These are phyloP conservation scores for Solanum boliviense DNA, from an alignment of 257 asterid species.

Conservation along the genomic window DNA sequence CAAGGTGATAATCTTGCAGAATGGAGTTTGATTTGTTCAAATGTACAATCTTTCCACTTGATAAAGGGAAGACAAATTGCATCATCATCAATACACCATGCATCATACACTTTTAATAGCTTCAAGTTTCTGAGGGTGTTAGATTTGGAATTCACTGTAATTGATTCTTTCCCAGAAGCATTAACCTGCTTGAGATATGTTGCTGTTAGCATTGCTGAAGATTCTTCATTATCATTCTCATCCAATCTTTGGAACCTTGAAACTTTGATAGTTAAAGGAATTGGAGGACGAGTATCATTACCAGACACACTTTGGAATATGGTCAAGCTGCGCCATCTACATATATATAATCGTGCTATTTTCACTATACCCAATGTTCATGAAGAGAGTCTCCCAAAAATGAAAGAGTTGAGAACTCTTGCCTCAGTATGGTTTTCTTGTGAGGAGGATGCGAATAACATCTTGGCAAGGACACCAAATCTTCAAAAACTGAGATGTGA, in stretches of 20 bases:
- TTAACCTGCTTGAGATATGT: not conserved
- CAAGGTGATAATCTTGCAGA: not conserved
- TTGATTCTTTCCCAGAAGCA: not conserved
- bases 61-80: not conserved
- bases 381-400: not conserved
- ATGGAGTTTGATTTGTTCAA: not conserved
- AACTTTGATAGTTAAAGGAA: not conserved
- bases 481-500: not conserved
- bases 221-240: not conserved
- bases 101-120: not conserved
- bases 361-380: not conserved
- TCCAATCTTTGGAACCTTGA: not conserved
- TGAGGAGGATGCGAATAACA: not conserved
- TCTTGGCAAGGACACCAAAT: not conserved
- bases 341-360: not conserved
- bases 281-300: not conserved
- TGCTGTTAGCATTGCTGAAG: not conserved
- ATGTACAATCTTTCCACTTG: not conserved
- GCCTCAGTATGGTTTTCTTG: not conserved
- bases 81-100: not conserved
- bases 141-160: not conserved
- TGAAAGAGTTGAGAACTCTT: not conserved
- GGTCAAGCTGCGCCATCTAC: not conserved
- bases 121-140: not conserved
- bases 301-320: not conserved